Base-by-base conservation (phyloP, 1,284 basidiomycete genomes). In the Trichosporon faecale region DNA sequence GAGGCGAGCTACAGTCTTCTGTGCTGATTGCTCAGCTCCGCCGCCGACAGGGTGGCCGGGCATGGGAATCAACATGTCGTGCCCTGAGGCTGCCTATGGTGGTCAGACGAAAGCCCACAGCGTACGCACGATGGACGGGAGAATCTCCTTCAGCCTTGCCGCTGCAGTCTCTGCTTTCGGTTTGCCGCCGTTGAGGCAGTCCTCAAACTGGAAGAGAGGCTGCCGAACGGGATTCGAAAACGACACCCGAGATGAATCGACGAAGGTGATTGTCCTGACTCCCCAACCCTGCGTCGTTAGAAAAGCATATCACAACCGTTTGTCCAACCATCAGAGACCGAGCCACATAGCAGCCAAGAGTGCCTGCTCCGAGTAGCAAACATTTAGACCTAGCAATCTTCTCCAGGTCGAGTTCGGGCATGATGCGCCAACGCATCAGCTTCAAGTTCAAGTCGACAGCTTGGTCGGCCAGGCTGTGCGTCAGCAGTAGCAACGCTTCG, bases 161-260 rank as follows among this genome's bases (percentile, higher is more conserved):
- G 96, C 95, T 0, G 97, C 97, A 74, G 93, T 93, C 67, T 89
- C 89, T 0, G 96, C 96, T 81, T 99, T 99, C 7, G 91, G 91
- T 80, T 92, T 93, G 0, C 95, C 96, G 0, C 95, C 95, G 65
- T 93, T 86, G n/a, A 98, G 81, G 74, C 94, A 98, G 79, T 99
- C 96, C 68, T 91, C 89, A 76, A 98, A 98, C 76, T 94, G 91
- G 78, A 98, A 99, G 9, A 99, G 85, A 2, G 97, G 96, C 80
- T 99, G 97, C 44, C 96, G 88, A 25, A 98, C 96, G 0, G 96
- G 96, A 82, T 98, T 98, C 11, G 94, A 98, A 83, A 94, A 99
- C 0, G 94, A 96, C 1, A 99, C 95, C 29, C 87, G 89, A 0
- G 91, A 89, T 2, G 91, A 95, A 83, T 98, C 96, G 33, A 98